These are phyloP conservation scores for Albugo laibachii DNA, from an alignment of 352 stramenopile species.

Conservation along the genomic window DNA sequence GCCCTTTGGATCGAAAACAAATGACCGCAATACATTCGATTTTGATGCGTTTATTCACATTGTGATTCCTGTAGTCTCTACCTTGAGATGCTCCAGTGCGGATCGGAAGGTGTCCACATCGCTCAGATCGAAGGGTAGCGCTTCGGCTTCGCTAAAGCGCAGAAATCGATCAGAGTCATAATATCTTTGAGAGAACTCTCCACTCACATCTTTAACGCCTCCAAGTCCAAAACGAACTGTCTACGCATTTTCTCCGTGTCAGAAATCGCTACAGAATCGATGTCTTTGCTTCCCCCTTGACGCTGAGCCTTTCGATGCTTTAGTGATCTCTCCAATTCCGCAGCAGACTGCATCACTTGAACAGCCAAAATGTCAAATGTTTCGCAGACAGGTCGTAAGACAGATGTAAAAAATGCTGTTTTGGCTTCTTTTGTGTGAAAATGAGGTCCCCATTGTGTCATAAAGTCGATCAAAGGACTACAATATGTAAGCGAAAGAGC, in stretches of 20 bases:
- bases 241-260: slow-evolving; percentile 77
- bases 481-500: not conserved
- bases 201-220: slow-evolving; percentile 40
- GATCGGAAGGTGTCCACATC: not conserved
- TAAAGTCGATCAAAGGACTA: slow-evolving; percentile 47
- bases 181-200: not conserved
- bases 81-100: not conserved
- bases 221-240: slow-evolving; percentile 53
- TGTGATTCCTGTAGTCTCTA: no score
- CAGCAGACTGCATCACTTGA: slow-evolving; percentile 52
- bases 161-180: not conserved
- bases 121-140: not conserved
- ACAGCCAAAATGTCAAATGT: slow-evolving; percentile 41
- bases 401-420: slow-evolving; percentile 1
- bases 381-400: slow-evolving; percentile 36
- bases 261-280: slow-evolving; percentile 12
- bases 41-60: no score
- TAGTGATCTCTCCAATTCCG: slow-evolving; percentile 72
- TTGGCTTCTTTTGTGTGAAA: slow-evolving; percentile 13
- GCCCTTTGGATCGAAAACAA: no score
- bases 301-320: slow-evolving; percentile 75
- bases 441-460: slow-evolving; percentile 46
- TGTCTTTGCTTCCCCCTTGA: slow-evolving; percentile 9
- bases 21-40: no score
- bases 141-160: not conserved